A percentile compares a stretch with the other conserved stretches of the same genome.
Conservation (phyloP, 805 yeast species). For the Candida jianshihensis region DNA sequence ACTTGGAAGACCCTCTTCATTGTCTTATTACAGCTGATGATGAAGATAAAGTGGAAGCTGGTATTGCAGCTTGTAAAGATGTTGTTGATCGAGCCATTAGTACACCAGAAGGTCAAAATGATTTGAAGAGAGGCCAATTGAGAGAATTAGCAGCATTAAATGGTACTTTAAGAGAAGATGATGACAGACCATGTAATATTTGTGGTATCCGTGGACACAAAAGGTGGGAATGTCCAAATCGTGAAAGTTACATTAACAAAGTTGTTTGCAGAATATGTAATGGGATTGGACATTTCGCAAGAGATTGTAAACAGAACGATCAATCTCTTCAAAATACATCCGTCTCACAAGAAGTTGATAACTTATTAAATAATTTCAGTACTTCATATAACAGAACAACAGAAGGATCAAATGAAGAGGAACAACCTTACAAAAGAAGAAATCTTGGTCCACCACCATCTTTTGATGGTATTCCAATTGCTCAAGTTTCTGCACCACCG, state of each 20-base stretch:
- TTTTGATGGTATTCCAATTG: neutral
- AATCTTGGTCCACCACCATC: constrained; percentile 3
- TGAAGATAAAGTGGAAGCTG: constrained; percentile 68
- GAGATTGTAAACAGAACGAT: constrained; percentile 56
- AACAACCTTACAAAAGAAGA: constrained; percentile 12
- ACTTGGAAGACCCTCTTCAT: constrained; percentile 78
- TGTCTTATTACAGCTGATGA: constrained; percentile 81
- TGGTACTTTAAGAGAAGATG: constrained; percentile 87
- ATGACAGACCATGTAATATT: constrained; percentile 50
- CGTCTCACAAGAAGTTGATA: constrained; percentile 43
- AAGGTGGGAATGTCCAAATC: constrained; percentile 56
- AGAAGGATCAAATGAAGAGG: neutral
- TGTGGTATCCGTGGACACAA: constrained; percentile 67
- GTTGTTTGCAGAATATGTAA: constrained; percentile 78
- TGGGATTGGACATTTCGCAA: constrained; percentile 74
- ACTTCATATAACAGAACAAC: constrained; percentile 16
- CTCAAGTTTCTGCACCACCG: neutral
- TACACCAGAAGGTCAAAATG: constrained; percentile 92
- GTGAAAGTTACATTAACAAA: constrained; percentile 41
- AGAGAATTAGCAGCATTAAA: constrained; percentile 89
- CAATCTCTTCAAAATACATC: constrained; percentile 6
- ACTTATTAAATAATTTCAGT: constrained; percentile 43
- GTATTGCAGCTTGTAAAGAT: constrained; percentile 64
- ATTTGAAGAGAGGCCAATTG: constrained; percentile 81
- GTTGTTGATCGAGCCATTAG: constrained; percentile 78